Evolutionary conservation across 768 basidiomycete species (phyloP).

Genomic region (Leccinum arenicola): DNA sequence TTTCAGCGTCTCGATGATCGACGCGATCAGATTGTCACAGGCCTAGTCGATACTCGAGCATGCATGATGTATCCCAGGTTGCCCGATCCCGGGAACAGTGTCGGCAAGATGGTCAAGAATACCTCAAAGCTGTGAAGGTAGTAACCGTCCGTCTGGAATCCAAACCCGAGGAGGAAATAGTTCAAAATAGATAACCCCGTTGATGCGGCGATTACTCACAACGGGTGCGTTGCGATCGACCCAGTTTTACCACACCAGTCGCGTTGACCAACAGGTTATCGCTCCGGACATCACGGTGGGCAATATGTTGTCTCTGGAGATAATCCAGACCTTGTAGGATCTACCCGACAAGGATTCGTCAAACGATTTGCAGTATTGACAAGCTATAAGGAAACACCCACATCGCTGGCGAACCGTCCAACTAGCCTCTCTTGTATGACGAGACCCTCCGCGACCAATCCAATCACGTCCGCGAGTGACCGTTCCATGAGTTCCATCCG

Average conservation of each 20-base stretch:
- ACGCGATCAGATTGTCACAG: slow-evolving; percentile 9
- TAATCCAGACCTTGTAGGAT: slow-evolving; percentile 64
- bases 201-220: too few relatives aligned
- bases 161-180: slow-evolving; percentile 71
- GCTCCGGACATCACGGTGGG: slow-evolving; percentile 81
- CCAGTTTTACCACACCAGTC: slow-evolving; percentile 69
- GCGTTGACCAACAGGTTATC: slow-evolving; percentile 77
- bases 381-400: slow-evolving; percentile 38
- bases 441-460: slow-evolving; percentile 57
- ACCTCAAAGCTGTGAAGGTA: slow-evolving; percentile 72
- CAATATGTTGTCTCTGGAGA: slow-evolving; percentile 62
- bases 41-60: slow-evolving; percentile 73
- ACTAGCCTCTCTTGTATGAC: slow-evolving; percentile 66
- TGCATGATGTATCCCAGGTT: slow-evolving; percentile 45
- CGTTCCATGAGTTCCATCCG: slow-evolving; percentile 90
- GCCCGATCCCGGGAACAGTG: slow-evolving; percentile 66
- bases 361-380: neutral
- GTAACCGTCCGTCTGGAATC: slow-evolving; percentile 68
- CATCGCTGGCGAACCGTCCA: slow-evolving; percentile 74
- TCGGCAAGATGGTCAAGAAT: slow-evolving; percentile 68
- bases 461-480: slow-evolving; percentile 79
- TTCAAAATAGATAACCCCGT: slow-evolving; percentile 64
- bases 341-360: slow-evolving; percentile 34
- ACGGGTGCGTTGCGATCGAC: slow-evolving; percentile 31
- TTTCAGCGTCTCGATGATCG: slow-evolving; percentile 22